Base-by-base conservation (phyloP, 2,329 filamentous ascomycete species). In the Trichophyton mentagrophytes region DNA sequence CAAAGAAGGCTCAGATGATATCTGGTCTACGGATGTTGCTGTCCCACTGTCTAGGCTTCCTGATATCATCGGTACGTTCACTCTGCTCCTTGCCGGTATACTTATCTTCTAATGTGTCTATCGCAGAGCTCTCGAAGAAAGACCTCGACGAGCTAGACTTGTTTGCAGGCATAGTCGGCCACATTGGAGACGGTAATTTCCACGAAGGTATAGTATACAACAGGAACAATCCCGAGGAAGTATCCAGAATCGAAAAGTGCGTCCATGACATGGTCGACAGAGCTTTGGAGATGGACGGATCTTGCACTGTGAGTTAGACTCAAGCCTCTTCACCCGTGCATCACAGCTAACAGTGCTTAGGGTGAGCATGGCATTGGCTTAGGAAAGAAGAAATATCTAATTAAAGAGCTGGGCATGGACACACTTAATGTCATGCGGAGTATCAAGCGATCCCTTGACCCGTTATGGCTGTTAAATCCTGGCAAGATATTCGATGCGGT, bases 141-240 rank as follows among this genome's bases (percentile, higher is more conserved):
- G 89, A 95, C 69, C 86, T 95, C 80, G 88, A 92, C 68, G 85
- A 89, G 11, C 79, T 96, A 9, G 90, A 89, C 0, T 76, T 96
- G 1, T 95, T 96, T 70, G 89, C 90, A 0, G 90, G 87, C 68
- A 88, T 95, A 30, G 78, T 96, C 3, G 91, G 91, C 2, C 91
- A 96, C 69, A 87, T 96, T 61, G 91, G 91, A 11, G 91, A 96
- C 69, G 91, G 91, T 42, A 96, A 96, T 73, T 96, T 96, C 76
- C 91, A 96, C 72, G 86, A 91, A 71, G 89, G 87, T 70, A 93
- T 96, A 74, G 86, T 96, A 75, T 96, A 95, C 72, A 84, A 93
- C 73, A 82, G 82, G 27, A 80, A 78, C 25, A 79, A 90, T 60
- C 80, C 82, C 2, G 83, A 79, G 27, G 88, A 96, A 73, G 82